Conservation (phyloP, 2,329 filamentous ascomycete genomes). For the Fusarium anguioides region DNA sequence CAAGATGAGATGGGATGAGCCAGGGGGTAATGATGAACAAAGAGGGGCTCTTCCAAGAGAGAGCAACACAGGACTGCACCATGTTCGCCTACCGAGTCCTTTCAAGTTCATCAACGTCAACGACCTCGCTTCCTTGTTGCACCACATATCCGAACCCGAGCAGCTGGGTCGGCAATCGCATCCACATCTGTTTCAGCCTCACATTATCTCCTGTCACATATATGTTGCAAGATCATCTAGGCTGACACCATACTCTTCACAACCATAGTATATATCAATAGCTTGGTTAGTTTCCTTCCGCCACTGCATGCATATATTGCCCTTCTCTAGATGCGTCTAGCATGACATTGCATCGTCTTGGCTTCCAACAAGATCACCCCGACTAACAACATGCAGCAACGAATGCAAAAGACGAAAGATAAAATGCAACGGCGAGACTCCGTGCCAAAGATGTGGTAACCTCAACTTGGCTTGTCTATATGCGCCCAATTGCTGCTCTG, state of each 20-base stretch:
- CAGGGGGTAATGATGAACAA: not conserved
- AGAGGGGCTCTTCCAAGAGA: not conserved
- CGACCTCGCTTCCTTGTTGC: conserved; percentile 12
- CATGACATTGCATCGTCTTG: not conserved
- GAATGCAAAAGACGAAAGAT: conserved; percentile 81
- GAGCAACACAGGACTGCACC: conserved; percentile 1
- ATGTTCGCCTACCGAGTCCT: conserved; percentile 19
- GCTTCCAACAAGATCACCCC: not conserved
- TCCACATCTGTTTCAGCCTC: not conserved
- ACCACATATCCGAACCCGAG: conserved; percentile 19
- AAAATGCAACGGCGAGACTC: conserved; percentile 77
- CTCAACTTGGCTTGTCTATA: conserved; percentile 75
- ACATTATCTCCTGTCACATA: not conserved
- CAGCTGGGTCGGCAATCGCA: not conserved
- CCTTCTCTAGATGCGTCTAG: not conserved
- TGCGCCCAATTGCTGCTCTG: conserved; percentile 74
- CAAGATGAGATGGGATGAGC: conserved; percentile 6
- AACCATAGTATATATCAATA: conserved; percentile 67
- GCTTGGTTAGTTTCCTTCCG: conserved; percentile 62
- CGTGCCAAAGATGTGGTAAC: conserved; percentile 75
- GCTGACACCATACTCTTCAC: conserved; percentile 34
- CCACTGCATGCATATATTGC: not conserved
- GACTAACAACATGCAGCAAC: conserved; percentile 60
- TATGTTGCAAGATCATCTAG: not conserved
- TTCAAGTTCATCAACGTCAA: not conserved